Conservation (phyloP, 2,329 filamentous ascomycete species). For the Ophiostoma sp. region DNA sequence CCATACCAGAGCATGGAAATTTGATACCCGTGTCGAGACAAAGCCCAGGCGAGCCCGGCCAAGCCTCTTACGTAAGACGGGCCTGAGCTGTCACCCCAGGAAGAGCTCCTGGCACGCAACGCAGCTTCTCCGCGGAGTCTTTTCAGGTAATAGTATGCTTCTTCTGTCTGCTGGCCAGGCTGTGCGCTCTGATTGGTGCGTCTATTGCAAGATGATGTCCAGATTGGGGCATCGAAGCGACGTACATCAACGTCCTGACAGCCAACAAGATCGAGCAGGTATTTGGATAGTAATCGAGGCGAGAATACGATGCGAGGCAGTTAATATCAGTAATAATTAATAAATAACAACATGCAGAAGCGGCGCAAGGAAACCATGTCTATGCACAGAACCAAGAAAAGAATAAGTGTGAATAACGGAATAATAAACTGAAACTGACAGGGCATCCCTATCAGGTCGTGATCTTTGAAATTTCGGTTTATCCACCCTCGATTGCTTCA, state of each 20-base stretch:
- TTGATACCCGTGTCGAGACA: neutral
- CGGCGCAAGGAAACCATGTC: no score
- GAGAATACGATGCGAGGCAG: no score
- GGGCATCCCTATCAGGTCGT: neutral
- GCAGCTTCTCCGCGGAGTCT: neutral
- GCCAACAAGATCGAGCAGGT: neutral
- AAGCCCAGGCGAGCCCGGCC: no score
- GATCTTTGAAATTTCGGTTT: neutral
- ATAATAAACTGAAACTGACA: no score
- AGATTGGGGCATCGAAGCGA: neutral
- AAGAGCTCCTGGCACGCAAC: neutral
- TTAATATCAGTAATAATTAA: no score
- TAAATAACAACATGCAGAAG: no score
- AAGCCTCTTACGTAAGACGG: slow-evolving; percentile 1
- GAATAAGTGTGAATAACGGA: no score
- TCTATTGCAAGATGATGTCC: neutral
- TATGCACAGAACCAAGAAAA: no score
- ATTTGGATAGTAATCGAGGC: no score
- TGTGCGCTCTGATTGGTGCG: neutral
- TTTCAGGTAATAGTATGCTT: no score
- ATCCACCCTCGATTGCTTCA: neutral
- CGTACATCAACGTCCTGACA: neutral
- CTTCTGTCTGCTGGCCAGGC: neutral
- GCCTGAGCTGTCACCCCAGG: neutral
- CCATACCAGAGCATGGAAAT: neutral